These are phyloP conservation scores for Ottelia alismoides DNA, from an alignment of 106 monocot species.

Conservation along the genomic window DNA sequence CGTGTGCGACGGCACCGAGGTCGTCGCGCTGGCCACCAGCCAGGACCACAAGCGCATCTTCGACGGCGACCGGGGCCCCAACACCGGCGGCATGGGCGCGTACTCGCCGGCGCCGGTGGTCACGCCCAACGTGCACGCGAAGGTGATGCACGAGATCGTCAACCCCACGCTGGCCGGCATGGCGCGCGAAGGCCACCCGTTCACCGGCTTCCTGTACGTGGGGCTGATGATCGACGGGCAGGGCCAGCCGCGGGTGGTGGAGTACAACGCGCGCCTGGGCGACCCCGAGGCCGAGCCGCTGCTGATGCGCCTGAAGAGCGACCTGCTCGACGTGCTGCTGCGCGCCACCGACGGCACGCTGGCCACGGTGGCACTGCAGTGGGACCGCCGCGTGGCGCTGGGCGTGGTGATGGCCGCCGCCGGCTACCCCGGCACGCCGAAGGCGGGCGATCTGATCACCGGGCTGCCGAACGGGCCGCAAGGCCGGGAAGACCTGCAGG, in stretches of 20 bases:
- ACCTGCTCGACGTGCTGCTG: background rate
- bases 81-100: no score
- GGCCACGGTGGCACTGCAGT: background rate
- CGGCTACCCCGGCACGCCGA: background rate
- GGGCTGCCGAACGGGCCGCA: background rate
- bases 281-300: background rate
- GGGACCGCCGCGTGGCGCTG: background rate
- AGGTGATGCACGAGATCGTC: background rate
- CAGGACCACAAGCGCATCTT: background rate
- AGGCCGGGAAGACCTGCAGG: no score
- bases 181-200: background rate
- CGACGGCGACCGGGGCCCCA: background rate
- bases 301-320: background rate
- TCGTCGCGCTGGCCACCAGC: background rate
- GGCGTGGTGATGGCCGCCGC: background rate
- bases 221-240: background rate
- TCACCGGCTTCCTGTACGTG: background rate
- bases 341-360: background rate
- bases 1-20: background rate
- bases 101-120: background rate
- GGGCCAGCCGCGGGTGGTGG: background rate
- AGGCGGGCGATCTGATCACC: background rate
- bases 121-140: background rate
- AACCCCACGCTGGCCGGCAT: background rate
- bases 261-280: background rate